phyloP scores from a whole-genome alignment of 1,139 yeast genomes.

The Lodderomyces jiufengensis region DNA sequence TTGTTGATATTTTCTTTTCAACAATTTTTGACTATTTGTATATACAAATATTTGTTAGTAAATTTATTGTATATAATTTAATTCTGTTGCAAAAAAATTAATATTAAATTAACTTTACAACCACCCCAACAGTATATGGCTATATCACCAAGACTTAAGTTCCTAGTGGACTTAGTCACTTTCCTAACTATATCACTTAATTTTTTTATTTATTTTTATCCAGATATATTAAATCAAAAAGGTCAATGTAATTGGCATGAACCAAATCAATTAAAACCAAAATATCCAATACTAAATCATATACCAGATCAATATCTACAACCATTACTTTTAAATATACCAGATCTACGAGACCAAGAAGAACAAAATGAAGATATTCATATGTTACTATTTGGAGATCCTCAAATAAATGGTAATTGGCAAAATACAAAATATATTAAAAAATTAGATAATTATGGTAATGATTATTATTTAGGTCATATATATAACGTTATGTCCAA shows the following conservation, averaged over 20 bases:
- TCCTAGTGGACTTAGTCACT: constrained; percentile 11
- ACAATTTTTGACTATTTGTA: too few relatives aligned
- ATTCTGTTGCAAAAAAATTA: too few relatives aligned
- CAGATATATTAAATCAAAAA: constrained; percentile 50
- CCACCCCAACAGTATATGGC: too few relatives aligned
- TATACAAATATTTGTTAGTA: too few relatives aligned
- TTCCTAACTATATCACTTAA: constrained; percentile 12
- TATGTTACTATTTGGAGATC: constrained; percentile 86
- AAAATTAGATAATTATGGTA: constrained; percentile 78
- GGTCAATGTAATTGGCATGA: constrained; percentile 56
- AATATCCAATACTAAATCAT: constrained; percentile 18
- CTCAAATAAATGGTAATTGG: constrained; percentile 91
- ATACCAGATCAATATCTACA: constrained; percentile 21
- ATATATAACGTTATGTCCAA: constrained; percentile 62
- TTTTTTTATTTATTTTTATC: constrained; percentile 65
- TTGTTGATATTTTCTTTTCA: too few relatives aligned
- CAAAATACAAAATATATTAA: constrained; percentile 67
- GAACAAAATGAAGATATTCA: constrained; percentile 43
- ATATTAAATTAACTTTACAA: too few relatives aligned
- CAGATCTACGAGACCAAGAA: constrained; percentile 14
- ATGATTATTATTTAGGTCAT: constrained; percentile 85
- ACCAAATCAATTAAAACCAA: constrained; percentile 13
- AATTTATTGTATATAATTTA: too few relatives aligned
- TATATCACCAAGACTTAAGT: constrained; percentile 8
- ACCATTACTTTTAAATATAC: constrained; percentile 31